Conservation (phyloP, 2,329 filamentous ascomycete genomes). For the Hypoxylon sp. region DNA sequence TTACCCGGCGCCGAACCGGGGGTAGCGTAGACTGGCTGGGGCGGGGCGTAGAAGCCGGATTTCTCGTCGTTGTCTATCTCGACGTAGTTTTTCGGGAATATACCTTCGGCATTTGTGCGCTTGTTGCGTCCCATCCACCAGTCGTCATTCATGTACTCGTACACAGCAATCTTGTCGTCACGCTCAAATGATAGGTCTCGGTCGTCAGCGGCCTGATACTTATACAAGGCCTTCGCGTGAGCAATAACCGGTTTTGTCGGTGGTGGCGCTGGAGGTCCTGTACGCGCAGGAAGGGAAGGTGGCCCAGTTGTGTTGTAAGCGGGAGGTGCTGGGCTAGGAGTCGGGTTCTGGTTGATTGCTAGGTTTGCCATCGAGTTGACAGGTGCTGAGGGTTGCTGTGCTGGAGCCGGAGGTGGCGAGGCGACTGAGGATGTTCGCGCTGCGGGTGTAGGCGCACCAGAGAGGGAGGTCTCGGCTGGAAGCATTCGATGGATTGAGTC, state of each 20-base stretch:
- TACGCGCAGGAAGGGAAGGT: constrained; percentile 51
- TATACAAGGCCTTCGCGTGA: constrained; percentile 85
- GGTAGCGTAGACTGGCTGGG: constrained; percentile 50
- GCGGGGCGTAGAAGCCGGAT: constrained; percentile 54
- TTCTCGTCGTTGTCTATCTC: constrained; percentile 73
- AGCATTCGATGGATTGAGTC: constrained; percentile 81
- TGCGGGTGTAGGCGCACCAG: constrained; percentile 62
- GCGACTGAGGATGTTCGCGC: constrained; percentile 53
- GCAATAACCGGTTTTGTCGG: constrained; percentile 73
- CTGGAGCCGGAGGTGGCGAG: constrained; percentile 47
- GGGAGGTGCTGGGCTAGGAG: constrained; percentile 62
- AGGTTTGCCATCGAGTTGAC: constrained; percentile 61
- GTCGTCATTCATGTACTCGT: constrained; percentile 95
- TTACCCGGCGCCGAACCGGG: constrained; percentile 49
- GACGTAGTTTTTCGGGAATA: constrained; percentile 95
- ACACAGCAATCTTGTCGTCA: constrained; percentile 84
- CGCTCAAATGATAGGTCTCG: constrained; percentile 86
- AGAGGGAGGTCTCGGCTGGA: constrained; percentile 77
- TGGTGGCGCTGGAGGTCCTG: constrained; percentile 60
- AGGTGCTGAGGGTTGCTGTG: constrained; percentile 46
- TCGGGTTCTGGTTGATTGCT: constrained; percentile 54
- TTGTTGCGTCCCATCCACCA: constrained; percentile 96
- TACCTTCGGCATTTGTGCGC: constrained; percentile 86
- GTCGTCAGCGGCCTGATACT: constrained; percentile 82
- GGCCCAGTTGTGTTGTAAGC: constrained; percentile 66